Evolutionary conservation across 2,329 filamentous ascomycete genomes (phyloP), one percentile per base, ranked within the genome.

Genomic region (Alternaria gaisen): DNA sequence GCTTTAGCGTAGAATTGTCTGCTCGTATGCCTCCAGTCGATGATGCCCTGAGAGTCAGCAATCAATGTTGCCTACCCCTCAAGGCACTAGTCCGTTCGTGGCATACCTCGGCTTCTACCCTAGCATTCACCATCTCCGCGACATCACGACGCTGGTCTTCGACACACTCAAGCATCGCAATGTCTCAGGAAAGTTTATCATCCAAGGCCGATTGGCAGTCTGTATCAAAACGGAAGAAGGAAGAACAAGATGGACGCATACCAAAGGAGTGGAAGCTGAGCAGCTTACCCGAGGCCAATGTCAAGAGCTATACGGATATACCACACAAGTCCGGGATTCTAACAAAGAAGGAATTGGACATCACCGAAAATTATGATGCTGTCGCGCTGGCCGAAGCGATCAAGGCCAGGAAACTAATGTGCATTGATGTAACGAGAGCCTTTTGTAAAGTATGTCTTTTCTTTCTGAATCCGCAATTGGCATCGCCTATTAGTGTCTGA

Each of bases 311-410:
- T 52, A 79, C 85, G 53, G 76, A 82, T 28, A 75, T 87, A 10
- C 86, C 86, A 3, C 77, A 81, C n/a, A 77, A 78, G 51, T 85
- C 85, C 66, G 85, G 85, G 0, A 70, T 89, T 6, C 76, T 89
- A 24, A 82, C 72, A 2, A n/a, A 73, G 0, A 70, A 80, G 5
- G 86, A 89, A 62, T 70, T 88, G 20, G 72, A 77, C 0, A 87
- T 89, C 50, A 89, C 87, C 0, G 85, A 88, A 64, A 68, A 80
- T 0, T 84, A 83, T 63, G 83, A 86, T 71, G 82, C 82, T 9
- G 79, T 78, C 5, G 72, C 67, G 14, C 64, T 83, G 47, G 72
- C 78, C 2, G 65, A 75, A 22, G 76, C 73, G 5, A 76, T 83
- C 16, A 65, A 73, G 22, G 69, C 61, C 5, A 73, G 75, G 14